phyloP scores from a whole-genome alignment of 2,329 filamentous ascomycete species.

The Aspergillus piperis region DNA sequence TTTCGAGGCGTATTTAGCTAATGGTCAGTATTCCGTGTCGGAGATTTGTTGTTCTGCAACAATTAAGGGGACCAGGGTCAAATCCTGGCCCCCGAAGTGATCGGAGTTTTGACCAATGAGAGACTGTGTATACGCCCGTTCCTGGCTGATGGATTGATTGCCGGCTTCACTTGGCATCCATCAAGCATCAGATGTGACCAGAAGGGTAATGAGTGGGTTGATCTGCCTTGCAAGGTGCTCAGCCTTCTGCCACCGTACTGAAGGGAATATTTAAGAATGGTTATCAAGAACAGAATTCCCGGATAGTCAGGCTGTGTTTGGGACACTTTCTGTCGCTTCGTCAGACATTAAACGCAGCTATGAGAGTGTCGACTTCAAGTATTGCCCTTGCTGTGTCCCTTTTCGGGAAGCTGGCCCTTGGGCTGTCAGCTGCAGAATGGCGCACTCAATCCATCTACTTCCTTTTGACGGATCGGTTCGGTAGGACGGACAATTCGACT shows the following conservation, averaged over 20 bases:
- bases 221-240: neutral
- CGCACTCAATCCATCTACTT: constrained; percentile 48
- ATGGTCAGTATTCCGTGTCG: neutral
- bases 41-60: neutral
- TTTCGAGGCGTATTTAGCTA: neutral
- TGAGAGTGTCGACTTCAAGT: neutral
- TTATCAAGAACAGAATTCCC: neutral
- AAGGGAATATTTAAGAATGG: neutral
- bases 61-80: neutral
- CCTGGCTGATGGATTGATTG: neutral
- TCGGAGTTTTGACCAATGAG: constrained; percentile 4
- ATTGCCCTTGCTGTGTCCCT: neutral
- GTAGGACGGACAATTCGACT: constrained; percentile 40
- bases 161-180: neutral
- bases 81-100: neutral
- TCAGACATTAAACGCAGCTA: neutral
- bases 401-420: neutral
- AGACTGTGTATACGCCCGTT: neutral
- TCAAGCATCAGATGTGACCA: neutral
- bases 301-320: neutral
- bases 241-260: fast-evolving
- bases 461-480: constrained; percentile 49
- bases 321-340: neutral
- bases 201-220: neutral
- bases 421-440: constrained; percentile 35